Conservation (phyloP, 768 basidiomycete species). For the Kwoniella mangroviensis region DNA sequence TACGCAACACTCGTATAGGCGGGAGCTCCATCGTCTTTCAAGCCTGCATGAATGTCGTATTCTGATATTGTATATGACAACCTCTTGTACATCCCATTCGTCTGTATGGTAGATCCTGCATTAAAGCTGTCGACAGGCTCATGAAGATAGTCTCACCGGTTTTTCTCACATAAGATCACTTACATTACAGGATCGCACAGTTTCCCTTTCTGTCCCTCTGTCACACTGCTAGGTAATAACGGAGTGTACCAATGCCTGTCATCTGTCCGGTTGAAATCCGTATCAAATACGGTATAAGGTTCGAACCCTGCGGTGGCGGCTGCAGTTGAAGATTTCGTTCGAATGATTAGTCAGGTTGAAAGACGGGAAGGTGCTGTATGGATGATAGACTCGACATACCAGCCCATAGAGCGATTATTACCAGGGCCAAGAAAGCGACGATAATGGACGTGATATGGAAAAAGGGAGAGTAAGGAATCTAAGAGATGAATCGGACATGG, state of each 20-base stretch:
- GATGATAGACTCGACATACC: not conserved
- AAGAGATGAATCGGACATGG: no score
- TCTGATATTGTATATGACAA: not conserved
- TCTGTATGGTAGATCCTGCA: not conserved
- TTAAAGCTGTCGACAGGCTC: not conserved
- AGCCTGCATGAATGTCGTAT: not conserved
- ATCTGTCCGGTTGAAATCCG: constrained; percentile 2
- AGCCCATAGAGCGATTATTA: constrained; percentile 1
- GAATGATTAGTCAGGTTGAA: no score
- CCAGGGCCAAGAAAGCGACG: not conserved
- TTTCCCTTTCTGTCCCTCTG: not conserved
- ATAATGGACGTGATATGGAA: not conserved
- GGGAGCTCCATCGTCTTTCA: not conserved
- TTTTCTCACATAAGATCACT: not conserved
- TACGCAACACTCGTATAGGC: not conserved
- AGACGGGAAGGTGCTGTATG: no score
- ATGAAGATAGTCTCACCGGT: no score
- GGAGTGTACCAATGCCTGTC: constrained; percentile 1
- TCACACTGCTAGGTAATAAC: not conserved
- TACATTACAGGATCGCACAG: not conserved
- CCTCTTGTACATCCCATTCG: not conserved
- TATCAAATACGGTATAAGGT: not conserved
- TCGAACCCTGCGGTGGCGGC: constrained; percentile 3
- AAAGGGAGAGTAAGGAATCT: not conserved
- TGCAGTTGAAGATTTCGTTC: not conserved